phyloP scores from a whole-genome alignment of 2,329 filamentous ascomycete species.

The Neonectria sp. region DNA sequence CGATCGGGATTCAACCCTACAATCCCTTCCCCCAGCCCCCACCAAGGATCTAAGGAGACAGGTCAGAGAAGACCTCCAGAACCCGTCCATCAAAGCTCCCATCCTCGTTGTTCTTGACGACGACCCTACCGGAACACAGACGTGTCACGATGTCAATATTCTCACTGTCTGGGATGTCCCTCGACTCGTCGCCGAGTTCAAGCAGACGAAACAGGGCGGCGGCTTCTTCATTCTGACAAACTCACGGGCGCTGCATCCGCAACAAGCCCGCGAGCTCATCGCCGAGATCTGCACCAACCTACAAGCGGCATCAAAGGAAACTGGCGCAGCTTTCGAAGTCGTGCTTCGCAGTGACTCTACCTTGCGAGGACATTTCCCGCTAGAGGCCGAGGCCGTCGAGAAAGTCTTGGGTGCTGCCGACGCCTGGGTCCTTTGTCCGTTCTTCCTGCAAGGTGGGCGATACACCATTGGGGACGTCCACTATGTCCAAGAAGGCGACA shows the following conservation, averaged over 20 bases:
- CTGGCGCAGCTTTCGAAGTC: slow-evolving; percentile 63
- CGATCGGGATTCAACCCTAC: slow-evolving; percentile 22
- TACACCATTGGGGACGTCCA: slow-evolving; percentile 72
- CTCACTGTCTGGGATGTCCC: slow-evolving; percentile 67
- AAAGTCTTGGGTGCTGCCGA: slow-evolving; percentile 64
- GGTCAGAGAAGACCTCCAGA: slow-evolving; percentile 25
- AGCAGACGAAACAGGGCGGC: slow-evolving; percentile 48
- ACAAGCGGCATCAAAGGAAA: slow-evolving; percentile 57
- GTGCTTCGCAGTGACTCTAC: slow-evolving; percentile 72
- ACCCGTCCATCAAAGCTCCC: slow-evolving; percentile 39
- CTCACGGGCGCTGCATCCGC: slow-evolving; percentile 68
- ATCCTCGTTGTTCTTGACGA: slow-evolving; percentile 65
- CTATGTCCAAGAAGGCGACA: slow-evolving; percentile 68
- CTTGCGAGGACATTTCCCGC: slow-evolving; percentile 69
- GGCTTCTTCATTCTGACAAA: slow-evolving; percentile 76
- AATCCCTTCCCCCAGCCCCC: slow-evolving; percentile 31
- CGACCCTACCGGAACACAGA: slow-evolving; percentile 73
- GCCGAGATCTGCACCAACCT: slow-evolving; percentile 66
- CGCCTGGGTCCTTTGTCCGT: slow-evolving; percentile 70
- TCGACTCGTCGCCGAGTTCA: slow-evolving; percentile 62
- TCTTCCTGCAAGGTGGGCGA: slow-evolving; percentile 72
- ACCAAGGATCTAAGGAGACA: slow-evolving; percentile 30
- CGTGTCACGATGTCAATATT: slow-evolving; percentile 71
- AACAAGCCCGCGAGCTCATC: slow-evolving; percentile 63
- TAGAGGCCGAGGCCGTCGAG: slow-evolving; percentile 68